phyloP scores from a whole-genome alignment of 2,329 filamentous ascomycete species.

The Plenodomus lindquistii region DNA sequence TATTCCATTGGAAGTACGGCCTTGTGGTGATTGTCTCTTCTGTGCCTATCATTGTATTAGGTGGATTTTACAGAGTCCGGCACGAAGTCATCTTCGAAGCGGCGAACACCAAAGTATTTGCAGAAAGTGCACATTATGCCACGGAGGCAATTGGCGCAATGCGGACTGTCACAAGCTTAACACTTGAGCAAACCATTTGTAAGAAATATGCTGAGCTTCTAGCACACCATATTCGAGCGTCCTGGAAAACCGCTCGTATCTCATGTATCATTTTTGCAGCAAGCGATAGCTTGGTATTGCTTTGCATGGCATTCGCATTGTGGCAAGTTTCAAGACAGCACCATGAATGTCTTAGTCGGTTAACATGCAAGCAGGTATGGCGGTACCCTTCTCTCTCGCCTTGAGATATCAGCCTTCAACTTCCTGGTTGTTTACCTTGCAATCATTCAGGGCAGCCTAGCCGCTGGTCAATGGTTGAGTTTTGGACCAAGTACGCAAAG shows the following conservation, averaged over 20 bases:
- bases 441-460: conserved; percentile 29
- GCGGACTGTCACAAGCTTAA: conserved; percentile 89
- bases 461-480: conserved; percentile 32
- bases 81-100: conserved; percentile 30
- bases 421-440: conserved; percentile 34
- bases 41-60: conserved; percentile 74
- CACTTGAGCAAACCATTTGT: conserved; percentile 79
- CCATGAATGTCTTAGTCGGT: no score
- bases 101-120: conserved; percentile 71
- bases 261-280: conserved; percentile 24
- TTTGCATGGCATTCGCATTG: conserved; percentile 34
- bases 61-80: conserved; percentile 79
- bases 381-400: conserved; percentile 18
- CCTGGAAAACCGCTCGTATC: conserved; percentile 67
- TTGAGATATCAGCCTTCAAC: conserved; percentile 19
- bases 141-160: conserved; percentile 92
- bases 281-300: conserved; percentile 67
- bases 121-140: conserved; percentile 80
- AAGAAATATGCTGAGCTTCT: conserved; percentile 70
- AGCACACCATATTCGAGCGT: conserved; percentile 67
- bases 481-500: conserved; percentile 29
- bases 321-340: conserved; percentile 22
- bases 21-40: conserved; percentile 69
- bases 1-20: conserved; percentile 82
- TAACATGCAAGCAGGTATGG: conserved; percentile 23